Evolutionary conservation across 495 filamentous ascomycete genomes (phyloP), one percentile per base, ranked within the genome.

Genomic region (Podospora conica): DNA sequence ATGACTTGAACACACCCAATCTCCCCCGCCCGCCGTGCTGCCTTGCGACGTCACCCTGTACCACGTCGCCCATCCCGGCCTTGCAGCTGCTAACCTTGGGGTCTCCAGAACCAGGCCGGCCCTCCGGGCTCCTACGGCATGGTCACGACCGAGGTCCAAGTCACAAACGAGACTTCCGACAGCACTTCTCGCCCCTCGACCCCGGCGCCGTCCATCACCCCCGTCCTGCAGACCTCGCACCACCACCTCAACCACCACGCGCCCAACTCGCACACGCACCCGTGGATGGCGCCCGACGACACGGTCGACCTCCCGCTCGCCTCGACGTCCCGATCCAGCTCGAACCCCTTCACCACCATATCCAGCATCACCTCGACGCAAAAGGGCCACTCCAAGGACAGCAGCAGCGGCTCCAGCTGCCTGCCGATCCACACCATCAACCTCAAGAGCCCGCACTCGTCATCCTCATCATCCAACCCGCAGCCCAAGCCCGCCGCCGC

Each of bases 91-190:
- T 58, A 24, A 53, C 23, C 12, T 28, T 22, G 18, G 3, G 28
- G 48, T n/a, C 55, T 48, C 54, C 66, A 65, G 66, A 53, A 28
- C 24, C 40, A 56, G 22, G 61, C 57, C 18, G 57, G 53, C 9
- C 67, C 60, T 29, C 68, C 59, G 12, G 54, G 64, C 24, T 63
- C 23, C 61, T 79, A 78, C 53, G 73, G 70, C 24, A 79, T 72
- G 10, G 75, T 77, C 1, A 77, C 75, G 2, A 79, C 76, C 65
- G 74, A 79, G 29, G 73, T 79, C 11, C 74, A 73, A 31, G 59
- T 78, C 29, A 76, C 71, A 0, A 71, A 73, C 9, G 73, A 72
- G 58, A 66, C 62, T 25, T 69, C 73, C 11, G 65, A 65, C 55
- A 54, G 64, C 55, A 18, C 33, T 18, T 66, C 68, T 3, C 69